Evolutionary conservation across 768 basidiomycete species (phyloP).

Genomic region (Psilocybe cyanescens): DNA sequence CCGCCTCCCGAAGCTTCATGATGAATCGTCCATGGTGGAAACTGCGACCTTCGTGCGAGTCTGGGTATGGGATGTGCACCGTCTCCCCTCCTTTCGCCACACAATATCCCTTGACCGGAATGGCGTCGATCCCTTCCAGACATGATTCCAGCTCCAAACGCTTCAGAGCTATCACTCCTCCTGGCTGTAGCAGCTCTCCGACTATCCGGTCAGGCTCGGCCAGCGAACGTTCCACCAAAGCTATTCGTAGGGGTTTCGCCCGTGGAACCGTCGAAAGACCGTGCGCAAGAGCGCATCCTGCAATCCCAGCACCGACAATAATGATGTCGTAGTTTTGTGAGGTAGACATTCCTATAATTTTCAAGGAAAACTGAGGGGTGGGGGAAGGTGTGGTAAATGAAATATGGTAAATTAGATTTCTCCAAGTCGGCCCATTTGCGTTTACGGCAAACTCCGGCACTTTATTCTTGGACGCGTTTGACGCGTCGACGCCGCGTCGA

Average conservation of each 20-base stretch:
- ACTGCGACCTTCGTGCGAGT: slow-evolving; percentile 69
- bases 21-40: slow-evolving; percentile 97
- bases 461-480: slow-evolving; percentile 12
- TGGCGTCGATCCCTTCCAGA: slow-evolving; percentile 87
- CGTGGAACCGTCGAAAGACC: slow-evolving; percentile 70
- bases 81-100: slow-evolving; percentile 66
- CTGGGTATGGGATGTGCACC: slow-evolving; percentile 92
- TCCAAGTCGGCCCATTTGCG: slow-evolving; percentile 17
- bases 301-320: slow-evolving; percentile 92
- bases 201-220: slow-evolving; percentile 96
- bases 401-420: slow-evolving; percentile 2
- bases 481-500: slow-evolving; percentile 1
- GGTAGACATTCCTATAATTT: background rate
- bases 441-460: slow-evolving; percentile 13
- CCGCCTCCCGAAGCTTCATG: slow-evolving; percentile 73
- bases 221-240: slow-evolving; percentile 89
- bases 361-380: background rate
- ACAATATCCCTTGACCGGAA: slow-evolving; percentile 85
- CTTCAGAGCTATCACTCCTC: slow-evolving; percentile 77
- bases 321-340: slow-evolving; percentile 66
- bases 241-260: slow-evolving; percentile 68
- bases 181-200: slow-evolving; percentile 95
- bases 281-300: slow-evolving; percentile 86
- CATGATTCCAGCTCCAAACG: slow-evolving; percentile 77
- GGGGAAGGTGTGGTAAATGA: background rate